Evolutionary conservation across 345 rosid genomes (phyloP), one percentile per base, ranked within the genome.

Genomic region (Pistacia atlantica): DNA sequence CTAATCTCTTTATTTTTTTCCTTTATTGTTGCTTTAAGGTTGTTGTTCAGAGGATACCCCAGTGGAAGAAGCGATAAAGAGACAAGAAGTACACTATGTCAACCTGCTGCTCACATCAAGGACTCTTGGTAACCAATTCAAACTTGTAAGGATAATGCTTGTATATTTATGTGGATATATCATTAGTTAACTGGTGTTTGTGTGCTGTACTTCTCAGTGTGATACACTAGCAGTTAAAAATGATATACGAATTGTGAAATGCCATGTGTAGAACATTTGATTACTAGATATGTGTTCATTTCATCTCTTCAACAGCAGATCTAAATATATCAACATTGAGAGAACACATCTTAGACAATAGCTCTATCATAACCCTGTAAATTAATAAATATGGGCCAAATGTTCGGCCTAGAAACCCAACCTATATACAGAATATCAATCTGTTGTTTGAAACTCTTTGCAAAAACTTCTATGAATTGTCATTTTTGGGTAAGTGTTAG

Each of bases 11-110:
- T 12, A 51, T 7, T 8, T 42, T 8, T 8, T 42, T 4, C 28
- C 49, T 0, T 59, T 17, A 10, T 55, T 73, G 52, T 69, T 68
- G 75, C 51, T 72, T 80, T 52, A 80, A 92, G 97, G 95, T 92
- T 79, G 93, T 90, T 20, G 94, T 92, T 58, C 97, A 89, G 78
- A 87, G 93, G 84, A 72, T 95, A 61, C 98, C 97, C 20, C 98
- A 95, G 64, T 87, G 98, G 97, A 95, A 90, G 88, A 91, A 95
- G 81, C 91, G 82, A 89, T 74, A 51, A 58, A 51, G 45, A 25
- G 33, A 38, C 46, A 16, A 67, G 68, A 4, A 37, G 68, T n/a
- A 16, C 8, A 25, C 28, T 20, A 17, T 12, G 11, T 18, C 37
- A 4, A 51, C 64, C 61, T 20, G 16, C 52, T 48, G 72, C 64